Evolutionary conservation across 1,139 yeast genomes (phyloP), one percentile per base, ranked within the genome.

Genomic region (Kodamaea alishanica): DNA sequence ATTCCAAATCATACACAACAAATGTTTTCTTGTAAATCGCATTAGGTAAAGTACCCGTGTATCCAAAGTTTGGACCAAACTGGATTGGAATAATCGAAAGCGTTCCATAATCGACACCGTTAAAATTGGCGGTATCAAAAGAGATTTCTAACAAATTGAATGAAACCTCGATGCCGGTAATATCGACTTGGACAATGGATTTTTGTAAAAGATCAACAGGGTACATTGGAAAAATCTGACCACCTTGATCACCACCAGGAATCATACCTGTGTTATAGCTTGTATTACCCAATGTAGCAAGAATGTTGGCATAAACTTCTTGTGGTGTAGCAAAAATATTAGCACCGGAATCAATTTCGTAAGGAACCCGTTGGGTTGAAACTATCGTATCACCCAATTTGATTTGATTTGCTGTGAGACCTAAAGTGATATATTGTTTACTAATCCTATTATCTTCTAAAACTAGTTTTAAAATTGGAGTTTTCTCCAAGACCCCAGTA

Each of bases 261-360:
- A 23, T 40, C 30, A 8, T 24, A 15, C 4, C 20, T 10, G 28
- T 30, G 27, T 12, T 28, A 30, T 38, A 52, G 40, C 36, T 35
- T 12, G 42, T 31, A 34, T 43, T 52, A 1, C 49, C 50, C 25
- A 56, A 39, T 6, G 40, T 39, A 20, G 49, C 41, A 23, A 46
- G 29, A 11, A 58, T 41, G 34, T 56, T 58, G 10, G 45, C 32
- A 33, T 45, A 44, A 4, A 57, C 48, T 3, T 51, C 48, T n/a
- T 42, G 40, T 8, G 60, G 50, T 7, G 54, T 47, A 8, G 52
- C 52, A 38, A 52, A 47, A 4, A 48, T 50, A 35, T 51, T 50
- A 9, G 55, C 47, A 9, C 60, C 60, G 9, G 54, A 41, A 37
- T 58, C 62, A 20, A 58, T 44, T 28, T 47, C 47, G 40, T 51